Evolutionary conservation across 306 rosid genomes (phyloP), one percentile per base, ranked within the genome.

Genomic region (Hippophae tibetana): DNA sequence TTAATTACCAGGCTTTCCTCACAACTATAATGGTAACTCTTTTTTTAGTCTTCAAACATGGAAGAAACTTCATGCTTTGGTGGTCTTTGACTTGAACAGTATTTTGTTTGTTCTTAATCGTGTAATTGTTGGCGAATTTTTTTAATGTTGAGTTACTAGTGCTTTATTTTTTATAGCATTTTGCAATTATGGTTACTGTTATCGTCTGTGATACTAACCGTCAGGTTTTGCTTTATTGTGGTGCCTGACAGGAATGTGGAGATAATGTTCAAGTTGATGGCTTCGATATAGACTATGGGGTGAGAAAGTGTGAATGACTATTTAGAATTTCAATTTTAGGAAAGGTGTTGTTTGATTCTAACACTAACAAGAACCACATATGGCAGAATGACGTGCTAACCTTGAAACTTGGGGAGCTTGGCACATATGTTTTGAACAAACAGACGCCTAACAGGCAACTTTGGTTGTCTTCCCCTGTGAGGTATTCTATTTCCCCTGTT

Each of bases 281-380:
- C 59, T 88, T 85, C 68, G 95, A 88, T 70, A 83, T 88, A 54
- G 96, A 92, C 77, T 87, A 83, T 54, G 95, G 90, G 96, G 95
- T 92, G 68, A 78, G 96, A 73, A 31, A 0, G 38, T 2, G 38
- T 31, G 38, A 31, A 54, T 57, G 18, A 9, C 57, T 58, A 51
- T 23, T 53, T 60, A 14, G 5, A 31, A 56, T 9, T 51, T 52
- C 13, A 63, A 49, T 11, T n/a, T 40, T 13, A 7, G 55, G 61
- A 48, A 38, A 38, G 45, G 54, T 54, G 40, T 57, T 45, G 13
- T 13, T 8, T 62, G 55, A 52, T 31, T 65, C 41, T 67, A 26
- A 72, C 45, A 59, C 47, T 56, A 43, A 47, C 44, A 64, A 31
- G 38, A 54, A 60, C 2, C 68, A 47, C 40, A n/a, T 74, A 49